These are phyloP conservation scores for Coemansia sp. DNA, from an alignment of 192 early-diverging fungal genomes.

Conservation along the genomic window DNA sequence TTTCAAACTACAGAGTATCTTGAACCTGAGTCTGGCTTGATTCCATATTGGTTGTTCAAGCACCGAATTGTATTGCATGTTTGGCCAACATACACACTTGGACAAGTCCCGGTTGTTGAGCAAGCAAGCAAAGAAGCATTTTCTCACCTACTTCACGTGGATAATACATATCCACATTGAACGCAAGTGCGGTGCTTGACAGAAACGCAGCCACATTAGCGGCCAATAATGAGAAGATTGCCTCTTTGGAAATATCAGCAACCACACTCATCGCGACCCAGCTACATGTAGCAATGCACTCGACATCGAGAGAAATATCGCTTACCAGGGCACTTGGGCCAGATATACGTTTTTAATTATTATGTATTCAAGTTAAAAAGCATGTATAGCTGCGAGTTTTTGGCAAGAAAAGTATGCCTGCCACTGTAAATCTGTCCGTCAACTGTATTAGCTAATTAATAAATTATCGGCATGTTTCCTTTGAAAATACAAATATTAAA, in stretches of 20 bases:
- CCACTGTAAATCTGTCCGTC: no score
- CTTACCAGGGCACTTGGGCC: slow-evolving; percentile 64
- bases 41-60: slow-evolving; percentile 88
- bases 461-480: no score
- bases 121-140: slow-evolving; percentile 73
- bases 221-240: slow-evolving; percentile 82
- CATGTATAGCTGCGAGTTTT: no score
- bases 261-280: slow-evolving; percentile 94
- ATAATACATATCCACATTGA: slow-evolving; percentile 82
- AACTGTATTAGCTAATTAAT: no score
- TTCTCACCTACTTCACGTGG: slow-evolving; percentile 86
- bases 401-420: no score
- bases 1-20: slow-evolving; percentile 13
- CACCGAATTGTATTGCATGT: slow-evolving; percentile 94
- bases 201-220: slow-evolving; percentile 68
- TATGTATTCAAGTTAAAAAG: no score
- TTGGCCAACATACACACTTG: slow-evolving; percentile 67
- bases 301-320: slow-evolving; percentile 83
- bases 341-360: slow-evolving; percentile 3
- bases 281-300: slow-evolving; percentile 83
- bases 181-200: slow-evolving; percentile 65
- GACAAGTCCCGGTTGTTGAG: slow-evolving; percentile 65
- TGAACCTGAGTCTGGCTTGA: slow-evolving; percentile 32
- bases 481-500: no score
- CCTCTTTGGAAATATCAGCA: slow-evolving; percentile 80